Base-by-base conservation (phyloP, 2,329 filamentous ascomycete species). In the Cladophialophora exuberans region DNA sequence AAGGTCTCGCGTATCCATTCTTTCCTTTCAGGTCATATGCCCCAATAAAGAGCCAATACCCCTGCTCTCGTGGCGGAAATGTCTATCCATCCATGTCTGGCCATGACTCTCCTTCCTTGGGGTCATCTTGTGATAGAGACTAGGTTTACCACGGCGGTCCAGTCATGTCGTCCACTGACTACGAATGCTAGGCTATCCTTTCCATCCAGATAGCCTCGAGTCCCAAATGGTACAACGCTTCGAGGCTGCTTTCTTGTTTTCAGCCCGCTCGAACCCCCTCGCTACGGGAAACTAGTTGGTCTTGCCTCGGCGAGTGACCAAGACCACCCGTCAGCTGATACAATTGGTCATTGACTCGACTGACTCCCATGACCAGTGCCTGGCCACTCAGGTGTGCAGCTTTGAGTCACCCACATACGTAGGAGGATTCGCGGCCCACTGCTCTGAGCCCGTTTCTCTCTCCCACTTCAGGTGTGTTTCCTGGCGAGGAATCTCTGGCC, bases 21-120 rank as follows among this genome's bases (percentile, higher is more conserved):
- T 13, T 10, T 36, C 46, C 17, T 20, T 35, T 18, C 31, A 49
- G 50, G 50, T 52, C 50, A 52, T 52, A 39, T 52, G 50, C 41
- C 36, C 39, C 28, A 36, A 11, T 10, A 31, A 20, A 13, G 11
- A 22, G 7, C 25, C 20, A 17, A 28, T 4, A 39, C 35, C 46
- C 46, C 46, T 49, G 46, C 39, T 31, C 39, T 42, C 46, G 52
- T 56, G 56, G 56, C 56, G 56, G 52, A 56, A 59, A 52, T 59
- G 56, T 33, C 47, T 56, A 36, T 56, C 48, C 52, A 56, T 45
- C n/a, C n/a, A 52, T 59, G 56, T 33, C 47, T 56, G 30, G 52
- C 48, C 52, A 56, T 45, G 43, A 23, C 20, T 38, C 44, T 31
- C 17, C 38, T 30, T 44, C 41, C 22, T 47, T 31, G 31, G 33